Conservation (phyloP, 75 land plant genomes). For the Adiantum capillusveneris region DNA sequence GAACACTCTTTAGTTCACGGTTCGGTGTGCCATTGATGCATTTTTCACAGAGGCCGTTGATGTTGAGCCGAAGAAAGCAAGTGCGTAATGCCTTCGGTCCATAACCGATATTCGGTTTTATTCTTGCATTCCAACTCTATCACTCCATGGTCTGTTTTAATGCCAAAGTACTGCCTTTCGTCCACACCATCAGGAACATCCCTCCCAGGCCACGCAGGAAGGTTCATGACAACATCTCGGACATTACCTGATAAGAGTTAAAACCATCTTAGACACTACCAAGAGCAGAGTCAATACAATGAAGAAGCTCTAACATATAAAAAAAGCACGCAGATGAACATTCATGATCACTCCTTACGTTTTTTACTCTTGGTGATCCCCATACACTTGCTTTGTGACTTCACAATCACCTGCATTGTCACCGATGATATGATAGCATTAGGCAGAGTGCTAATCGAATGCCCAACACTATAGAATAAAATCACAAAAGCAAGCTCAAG, state of each 20-base stretch:
- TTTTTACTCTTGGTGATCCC: conserved; percentile 18
- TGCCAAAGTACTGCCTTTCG: conserved; percentile 6
- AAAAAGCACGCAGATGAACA: neutral
- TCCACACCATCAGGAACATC: conserved; percentile 10
- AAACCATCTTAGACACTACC: neutral
- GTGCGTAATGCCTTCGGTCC: conserved; percentile 66
- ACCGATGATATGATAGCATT: too few relatives aligned
- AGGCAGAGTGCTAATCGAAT: too few relatives aligned
- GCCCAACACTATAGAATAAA: too few relatives aligned
- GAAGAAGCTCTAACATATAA: neutral
- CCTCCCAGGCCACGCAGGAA: conserved; percentile 29
- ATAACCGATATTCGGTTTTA: conserved; percentile 38
- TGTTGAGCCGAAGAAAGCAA: too few relatives aligned
- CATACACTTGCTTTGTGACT: conserved; percentile 21
- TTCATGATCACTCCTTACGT: too few relatives aligned
- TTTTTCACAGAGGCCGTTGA: too few relatives aligned
- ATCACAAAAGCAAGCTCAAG: too few relatives aligned
- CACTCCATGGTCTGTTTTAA: conserved; percentile 44
- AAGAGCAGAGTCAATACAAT: neutral
- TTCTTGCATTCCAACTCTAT: conserved; percentile 79
- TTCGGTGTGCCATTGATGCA: too few relatives aligned
- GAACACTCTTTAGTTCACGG: too few relatives aligned
- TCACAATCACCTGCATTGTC: conserved; percentile 15
- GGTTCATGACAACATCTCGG: conserved; percentile 13
- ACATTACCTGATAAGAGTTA: conserved; percentile 15